Evolutionary conservation across 495 filamentous ascomycete genomes (phyloP).

Genomic region (Aspergillus wentii): DNA sequence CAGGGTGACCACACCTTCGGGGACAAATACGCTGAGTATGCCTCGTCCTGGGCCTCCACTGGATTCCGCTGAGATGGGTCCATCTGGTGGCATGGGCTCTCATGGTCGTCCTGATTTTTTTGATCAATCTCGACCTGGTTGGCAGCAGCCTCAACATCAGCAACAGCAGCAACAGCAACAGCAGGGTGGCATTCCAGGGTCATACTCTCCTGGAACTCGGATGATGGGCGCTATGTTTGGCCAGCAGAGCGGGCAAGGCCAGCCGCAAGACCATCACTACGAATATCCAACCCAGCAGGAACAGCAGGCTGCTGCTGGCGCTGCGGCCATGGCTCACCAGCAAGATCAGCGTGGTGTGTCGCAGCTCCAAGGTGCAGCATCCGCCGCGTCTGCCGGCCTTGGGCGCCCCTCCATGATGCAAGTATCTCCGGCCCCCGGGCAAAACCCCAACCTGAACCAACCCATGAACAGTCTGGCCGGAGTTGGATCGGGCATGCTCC

Average conservation of each 20-base stretch:
- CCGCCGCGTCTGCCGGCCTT: conserved; percentile 51
- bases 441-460: conserved; percentile 43
- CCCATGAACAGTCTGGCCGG: conserved; percentile 42
- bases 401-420: conserved; percentile 38
- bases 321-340: conserved; percentile 56
- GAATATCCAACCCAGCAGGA: conserved; percentile 44
- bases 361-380: conserved; percentile 71
- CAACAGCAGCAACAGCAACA: conserved; percentile 40
- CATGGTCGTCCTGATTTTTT: conserved; percentile 40
- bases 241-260: conserved; percentile 34
- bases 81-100: conserved; percentile 25
- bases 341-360: conserved; percentile 80
- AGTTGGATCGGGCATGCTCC: conserved; percentile 39
- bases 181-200: conserved; percentile 24
- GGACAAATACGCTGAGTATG: conserved; percentile 61
- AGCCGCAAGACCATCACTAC: conserved; percentile 38
- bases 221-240: conserved; percentile 37
- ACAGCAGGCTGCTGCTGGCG: conserved; percentile 42
- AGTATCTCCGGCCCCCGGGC: conserved; percentile 40
- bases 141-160: conserved; percentile 44
- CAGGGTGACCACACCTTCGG: conserved; percentile 93
- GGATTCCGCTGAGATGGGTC: conserved; percentile 32
- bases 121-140: conserved; percentile 44
- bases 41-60: conserved; percentile 46
- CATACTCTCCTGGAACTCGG: conserved; percentile 41